Evolutionary conservation across 2,329 filamentous ascomycete species (phyloP).

Genomic region (Alternaria conjuncta): DNA sequence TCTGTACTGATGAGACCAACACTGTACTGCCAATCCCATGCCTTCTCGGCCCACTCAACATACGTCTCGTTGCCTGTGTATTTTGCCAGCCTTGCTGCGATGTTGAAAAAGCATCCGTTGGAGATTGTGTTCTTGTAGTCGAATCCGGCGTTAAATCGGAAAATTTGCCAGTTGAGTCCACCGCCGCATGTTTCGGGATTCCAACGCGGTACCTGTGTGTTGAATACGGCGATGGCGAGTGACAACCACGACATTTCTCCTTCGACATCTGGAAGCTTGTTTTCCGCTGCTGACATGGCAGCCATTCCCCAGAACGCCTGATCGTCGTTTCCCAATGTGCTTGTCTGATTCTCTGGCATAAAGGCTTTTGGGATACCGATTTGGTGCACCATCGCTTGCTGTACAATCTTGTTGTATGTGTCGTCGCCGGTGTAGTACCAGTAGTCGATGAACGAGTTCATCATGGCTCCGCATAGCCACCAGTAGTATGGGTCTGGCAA

Average conservation of each 20-base stretch:
- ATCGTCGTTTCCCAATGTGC: constrained; percentile 70
- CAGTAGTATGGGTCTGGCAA: constrained; percentile 52
- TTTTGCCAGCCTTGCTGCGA: constrained; percentile 74
- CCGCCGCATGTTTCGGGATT: constrained; percentile 69
- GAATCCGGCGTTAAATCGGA: constrained; percentile 73
- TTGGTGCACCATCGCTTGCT: constrained; percentile 71
- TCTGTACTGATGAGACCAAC: constrained; percentile 58
- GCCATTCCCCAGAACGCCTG: constrained; percentile 74
- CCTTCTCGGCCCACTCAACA: constrained; percentile 65
- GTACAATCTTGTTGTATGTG: constrained; percentile 42
- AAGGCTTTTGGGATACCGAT: constrained; percentile 71
- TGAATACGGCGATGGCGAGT: constrained; percentile 74
- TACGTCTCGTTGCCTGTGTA: constrained; percentile 64
- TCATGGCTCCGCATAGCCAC: constrained; percentile 51
- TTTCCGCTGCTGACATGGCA: constrained; percentile 69
- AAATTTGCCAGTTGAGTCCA: constrained; percentile 76
- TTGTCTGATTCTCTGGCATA: constrained; percentile 75
- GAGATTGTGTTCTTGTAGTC: constrained; percentile 80
- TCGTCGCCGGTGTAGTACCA: constrained; percentile 48
- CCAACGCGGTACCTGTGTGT: constrained; percentile 72
- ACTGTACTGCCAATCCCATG: constrained; percentile 61
- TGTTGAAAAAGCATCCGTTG: constrained; percentile 79
- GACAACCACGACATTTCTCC: constrained; percentile 62
- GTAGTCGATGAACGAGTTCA: constrained; percentile 44
- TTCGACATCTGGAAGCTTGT: constrained; percentile 62